A percentile compares a stretch with the other conserved stretches of the same genome.
Conservation (phyloP, 257 asterid species). For the Solanum pennellii region DNA sequence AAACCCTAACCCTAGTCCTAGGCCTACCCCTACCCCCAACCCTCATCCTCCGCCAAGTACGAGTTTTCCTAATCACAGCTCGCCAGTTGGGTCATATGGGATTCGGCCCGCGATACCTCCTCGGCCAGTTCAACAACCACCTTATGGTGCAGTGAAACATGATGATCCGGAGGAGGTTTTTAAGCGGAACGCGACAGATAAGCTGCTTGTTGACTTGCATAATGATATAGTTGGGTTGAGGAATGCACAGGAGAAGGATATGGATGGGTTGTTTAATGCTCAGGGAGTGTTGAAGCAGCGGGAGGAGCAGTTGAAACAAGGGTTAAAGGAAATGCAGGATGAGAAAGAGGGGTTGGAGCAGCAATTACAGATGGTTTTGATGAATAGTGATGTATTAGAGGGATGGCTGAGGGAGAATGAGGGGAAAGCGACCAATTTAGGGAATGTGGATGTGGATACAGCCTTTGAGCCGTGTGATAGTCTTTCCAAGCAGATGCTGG, state of each 20-base stretch:
- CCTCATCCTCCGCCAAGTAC: not conserved
- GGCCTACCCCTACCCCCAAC: not conserved
- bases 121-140: slow-evolving; percentile 51
- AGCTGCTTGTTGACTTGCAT: slow-evolving; percentile 45
- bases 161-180: slow-evolving; percentile 64
- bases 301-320: slow-evolving; percentile 45
- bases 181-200: slow-evolving; percentile 44
- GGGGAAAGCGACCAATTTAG: slow-evolving; percentile 26
- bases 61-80: not conserved
- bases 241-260: slow-evolving; percentile 52
- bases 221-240: slow-evolving; percentile 56
- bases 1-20: not conserved
- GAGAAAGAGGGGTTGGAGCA: slow-evolving; percentile 92
- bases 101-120: slow-evolving; percentile 68
- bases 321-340: slow-evolving; percentile 74
- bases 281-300: slow-evolving; percentile 61
- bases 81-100: slow-evolving; percentile 24
- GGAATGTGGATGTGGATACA: slow-evolving; percentile 39
- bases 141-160: slow-evolving; percentile 31
- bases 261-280: slow-evolving; percentile 61
- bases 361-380: slow-evolving; percentile 76
- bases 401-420: slow-evolving; percentile 80
- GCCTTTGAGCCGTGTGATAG: slow-evolving; percentile 61
- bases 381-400: slow-evolving; percentile 59
- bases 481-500: slow-evolving; percentile 67